These are phyloP conservation scores for Gaultheria prostrata DNA, from an alignment of 148 eudicot species.

Conservation along the genomic window DNA sequence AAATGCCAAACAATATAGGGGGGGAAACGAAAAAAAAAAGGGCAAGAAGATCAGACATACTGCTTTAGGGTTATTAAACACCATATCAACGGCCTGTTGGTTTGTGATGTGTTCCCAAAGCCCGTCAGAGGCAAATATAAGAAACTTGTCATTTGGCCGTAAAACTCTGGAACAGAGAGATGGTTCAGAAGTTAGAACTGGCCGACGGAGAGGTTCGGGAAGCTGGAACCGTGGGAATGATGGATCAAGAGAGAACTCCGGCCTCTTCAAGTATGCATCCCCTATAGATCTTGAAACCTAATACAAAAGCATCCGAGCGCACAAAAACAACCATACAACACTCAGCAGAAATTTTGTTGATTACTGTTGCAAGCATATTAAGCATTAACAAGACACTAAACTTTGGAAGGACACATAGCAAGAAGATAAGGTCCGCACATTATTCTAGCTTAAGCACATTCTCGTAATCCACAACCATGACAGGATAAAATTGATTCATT, in stretches of 20 bases:
- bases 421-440: neutral
- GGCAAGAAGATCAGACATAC: slow-evolving; percentile 30
- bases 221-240: slow-evolving; percentile 49
- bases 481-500: too few relatives aligned
- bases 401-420: neutral
- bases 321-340: neutral
- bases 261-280: slow-evolving; percentile 70
- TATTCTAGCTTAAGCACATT: neutral
- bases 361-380: neutral
- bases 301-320: slow-evolving; percentile 1
- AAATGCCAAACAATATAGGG: neutral
- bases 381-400: neutral
- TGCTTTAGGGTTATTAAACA: slow-evolving; percentile 39
- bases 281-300: slow-evolving; percentile 86
- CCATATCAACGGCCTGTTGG: slow-evolving; percentile 58
- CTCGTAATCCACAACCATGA: too few relatives aligned
- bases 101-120: slow-evolving; percentile 70
- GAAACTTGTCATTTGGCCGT: slow-evolving; percentile 49
- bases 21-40: neutral
- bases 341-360: neutral
- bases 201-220: slow-evolving; percentile 46
- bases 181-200: slow-evolving; percentile 62
- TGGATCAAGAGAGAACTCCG: slow-evolving; percentile 52
- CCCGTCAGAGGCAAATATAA: slow-evolving; percentile 91
- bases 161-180: slow-evolving; percentile 41